Evolutionary conservation across 1,284 basidiomycete genomes (phyloP).

Genomic region (Puccinia horiana): DNA sequence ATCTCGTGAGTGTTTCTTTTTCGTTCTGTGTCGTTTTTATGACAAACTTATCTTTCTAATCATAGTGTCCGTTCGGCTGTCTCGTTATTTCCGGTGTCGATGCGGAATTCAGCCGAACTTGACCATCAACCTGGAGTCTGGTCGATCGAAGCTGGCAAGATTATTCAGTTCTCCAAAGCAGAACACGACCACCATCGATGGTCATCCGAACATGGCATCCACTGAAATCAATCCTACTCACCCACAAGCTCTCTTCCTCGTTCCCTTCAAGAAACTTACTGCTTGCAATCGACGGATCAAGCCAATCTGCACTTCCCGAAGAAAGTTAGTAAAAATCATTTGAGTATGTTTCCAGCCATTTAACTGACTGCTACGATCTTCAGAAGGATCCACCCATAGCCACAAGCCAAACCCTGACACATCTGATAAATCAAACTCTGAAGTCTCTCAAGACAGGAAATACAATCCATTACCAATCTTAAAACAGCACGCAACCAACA

Average conservation of each 20-base stretch:
- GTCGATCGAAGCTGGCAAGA: background rate
- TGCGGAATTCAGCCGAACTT: background rate
- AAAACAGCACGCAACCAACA: slow-evolving; percentile 31
- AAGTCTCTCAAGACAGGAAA: background rate
- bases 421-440: background rate
- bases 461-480: slow-evolving; percentile 39
- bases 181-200: background rate
- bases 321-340: background rate
- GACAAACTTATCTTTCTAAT: background rate
- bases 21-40: no score
- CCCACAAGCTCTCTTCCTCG: background rate
- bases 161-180: background rate
- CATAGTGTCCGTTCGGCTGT: background rate
- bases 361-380: background rate
- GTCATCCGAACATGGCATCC: slow-evolving; percentile 19
- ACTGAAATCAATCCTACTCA: background rate
- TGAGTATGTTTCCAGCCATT: background rate
- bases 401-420: background rate
- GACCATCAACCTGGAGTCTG: background rate
- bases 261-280: background rate
- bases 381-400: background rate
- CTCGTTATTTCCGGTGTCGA: background rate
- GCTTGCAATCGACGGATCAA: slow-evolving; percentile 6
- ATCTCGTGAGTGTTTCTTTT: no score
- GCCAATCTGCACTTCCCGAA: background rate